Evolutionary conservation across 371 early-diverging fungal genomes (phyloP).

Genomic region (Syncephalis fuscata): DNA sequence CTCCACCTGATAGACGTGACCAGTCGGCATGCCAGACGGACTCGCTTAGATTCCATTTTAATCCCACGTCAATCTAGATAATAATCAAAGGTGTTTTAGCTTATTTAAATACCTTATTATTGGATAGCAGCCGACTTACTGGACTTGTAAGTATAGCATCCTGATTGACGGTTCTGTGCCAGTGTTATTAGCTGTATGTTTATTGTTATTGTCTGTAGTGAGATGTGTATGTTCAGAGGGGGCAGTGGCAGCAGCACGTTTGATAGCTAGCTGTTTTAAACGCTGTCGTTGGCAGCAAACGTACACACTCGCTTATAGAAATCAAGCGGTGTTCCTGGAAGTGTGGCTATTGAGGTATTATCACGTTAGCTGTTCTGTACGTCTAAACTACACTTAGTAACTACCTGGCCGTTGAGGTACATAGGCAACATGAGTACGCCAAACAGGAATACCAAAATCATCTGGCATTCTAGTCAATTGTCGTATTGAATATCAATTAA

Average conservation of each 20-base stretch:
- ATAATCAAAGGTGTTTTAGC: not conserved
- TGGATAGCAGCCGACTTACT: conserved; percentile 12
- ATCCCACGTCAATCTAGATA: conserved; percentile 25
- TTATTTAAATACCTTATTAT: not conserved
- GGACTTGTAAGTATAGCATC: conserved; percentile 29
- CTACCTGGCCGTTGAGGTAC: conserved; percentile 62
- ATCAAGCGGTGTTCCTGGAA: conserved; percentile 57
- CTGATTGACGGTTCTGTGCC: too few relatives aligned
- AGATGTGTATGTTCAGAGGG: too few relatives aligned
- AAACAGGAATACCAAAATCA: conserved; percentile 44
- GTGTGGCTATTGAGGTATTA: conserved; percentile 15
- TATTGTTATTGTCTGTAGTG: too few relatives aligned
- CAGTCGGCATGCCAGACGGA: conserved; percentile 58
- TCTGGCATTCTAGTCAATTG: conserved; percentile 18
- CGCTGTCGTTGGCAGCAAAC: conserved; percentile 31
- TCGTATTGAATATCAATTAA: not conserved
- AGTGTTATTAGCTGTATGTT: too few relatives aligned
- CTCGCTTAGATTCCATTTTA: conserved; percentile 43
- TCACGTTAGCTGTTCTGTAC: not conserved
- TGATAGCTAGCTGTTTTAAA: too few relatives aligned
- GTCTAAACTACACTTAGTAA: not conserved
- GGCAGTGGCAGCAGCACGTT: too few relatives aligned
- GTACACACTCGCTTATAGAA: conserved; percentile 35
- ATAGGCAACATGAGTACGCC: conserved; percentile 69
- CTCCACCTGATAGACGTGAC: conserved; percentile 74